A percentile compares a stretch with the other conserved stretches of the same genome.
phyloP scores from a whole-genome alignment of 1,284 basidiomycete genomes.

The Austroboletus novae-zelandiae region DNA sequence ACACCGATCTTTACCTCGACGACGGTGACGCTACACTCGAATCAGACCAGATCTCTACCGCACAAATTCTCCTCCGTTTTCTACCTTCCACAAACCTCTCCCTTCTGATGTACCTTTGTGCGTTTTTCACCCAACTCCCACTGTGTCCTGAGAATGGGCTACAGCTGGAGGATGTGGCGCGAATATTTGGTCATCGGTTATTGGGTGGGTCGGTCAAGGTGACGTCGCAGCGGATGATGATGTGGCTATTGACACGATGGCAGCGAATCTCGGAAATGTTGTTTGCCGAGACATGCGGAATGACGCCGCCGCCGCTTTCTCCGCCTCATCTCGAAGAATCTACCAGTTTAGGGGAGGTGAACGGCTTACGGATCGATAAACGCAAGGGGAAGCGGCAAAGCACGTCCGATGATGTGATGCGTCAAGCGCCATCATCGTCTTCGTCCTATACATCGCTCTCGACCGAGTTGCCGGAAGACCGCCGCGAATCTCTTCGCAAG shows the following conservation, averaged over 20 bases:
- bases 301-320: conserved; percentile 17
- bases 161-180: conserved; percentile 31
- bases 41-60: conserved; percentile 39
- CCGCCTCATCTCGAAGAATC: neutral
- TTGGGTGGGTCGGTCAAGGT: conserved; percentile 24
- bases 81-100: conserved; percentile 56
- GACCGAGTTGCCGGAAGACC: conserved; percentile 11
- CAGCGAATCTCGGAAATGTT: conserved; percentile 24
- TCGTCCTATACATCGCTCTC: conserved; percentile 12
- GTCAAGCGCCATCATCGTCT: conserved; percentile 11
- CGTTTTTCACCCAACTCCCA: conserved; percentile 49
- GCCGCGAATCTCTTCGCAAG: conserved; percentile 1
- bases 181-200: conserved; percentile 30
- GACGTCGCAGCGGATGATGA: conserved; percentile 31
- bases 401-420: neutral
- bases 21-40: conserved; percentile 26
- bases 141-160: conserved; percentile 32
- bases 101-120: conserved; percentile 59
- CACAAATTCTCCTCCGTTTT: conserved; percentile 57
- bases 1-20: conserved; percentile 9
- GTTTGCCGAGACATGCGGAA: conserved; percentile 27
- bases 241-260: conserved; percentile 30
- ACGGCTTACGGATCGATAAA: conserved; percentile 12
- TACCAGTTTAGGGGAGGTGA: neutral
- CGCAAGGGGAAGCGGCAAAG: conserved; percentile 14